phyloP scores from a whole-genome alignment of 305 asterid genomes.

The Plantago lanceolata region DNA sequence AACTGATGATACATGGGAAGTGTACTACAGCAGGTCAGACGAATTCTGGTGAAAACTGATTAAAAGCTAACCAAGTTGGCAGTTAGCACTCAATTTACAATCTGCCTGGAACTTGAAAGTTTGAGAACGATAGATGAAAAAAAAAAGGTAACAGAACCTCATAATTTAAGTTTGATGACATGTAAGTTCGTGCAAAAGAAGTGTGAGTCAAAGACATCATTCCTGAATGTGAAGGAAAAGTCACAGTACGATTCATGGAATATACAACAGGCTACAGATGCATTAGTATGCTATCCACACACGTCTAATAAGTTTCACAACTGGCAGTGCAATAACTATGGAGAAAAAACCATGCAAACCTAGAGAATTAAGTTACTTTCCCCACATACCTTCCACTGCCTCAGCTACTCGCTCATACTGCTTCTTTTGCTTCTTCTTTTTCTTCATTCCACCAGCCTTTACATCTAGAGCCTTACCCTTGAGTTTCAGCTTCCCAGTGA shows the following conservation, averaged over 20 bases:
- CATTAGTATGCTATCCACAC: too few species aligned
- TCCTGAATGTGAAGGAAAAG: background rate
- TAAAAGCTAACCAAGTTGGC: background rate
- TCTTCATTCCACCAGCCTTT: conserved; percentile 55
- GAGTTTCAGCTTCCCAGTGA: conserved; percentile 78
- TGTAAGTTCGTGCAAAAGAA: background rate
- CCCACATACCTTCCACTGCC: conserved; percentile 29
- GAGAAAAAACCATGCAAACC: conserved; percentile 8
- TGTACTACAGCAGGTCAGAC: too few species aligned
- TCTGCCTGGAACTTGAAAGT: background rate
- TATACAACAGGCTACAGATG: background rate
- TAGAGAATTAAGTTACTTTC: background rate
- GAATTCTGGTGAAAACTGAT: background rate
- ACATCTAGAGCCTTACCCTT: conserved; percentile 95
- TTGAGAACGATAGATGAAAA: background rate
- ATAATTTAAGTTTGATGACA: background rate
- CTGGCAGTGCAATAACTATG: background rate
- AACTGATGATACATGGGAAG: too few species aligned
- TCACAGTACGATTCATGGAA: background rate
- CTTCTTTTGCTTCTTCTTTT: conserved; percentile 68
- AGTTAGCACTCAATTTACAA: background rate
- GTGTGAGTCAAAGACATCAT: background rate
- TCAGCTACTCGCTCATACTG: conserved; percentile 39
- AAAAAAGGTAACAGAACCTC: background rate
- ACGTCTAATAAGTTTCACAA: too few species aligned